Percentiles rank a stretch among this genome's conserved stretches.
Evolutionary conservation across 2,329 filamentous ascomycete species (phyloP).

Genomic region (Alternaria sp.): DNA sequence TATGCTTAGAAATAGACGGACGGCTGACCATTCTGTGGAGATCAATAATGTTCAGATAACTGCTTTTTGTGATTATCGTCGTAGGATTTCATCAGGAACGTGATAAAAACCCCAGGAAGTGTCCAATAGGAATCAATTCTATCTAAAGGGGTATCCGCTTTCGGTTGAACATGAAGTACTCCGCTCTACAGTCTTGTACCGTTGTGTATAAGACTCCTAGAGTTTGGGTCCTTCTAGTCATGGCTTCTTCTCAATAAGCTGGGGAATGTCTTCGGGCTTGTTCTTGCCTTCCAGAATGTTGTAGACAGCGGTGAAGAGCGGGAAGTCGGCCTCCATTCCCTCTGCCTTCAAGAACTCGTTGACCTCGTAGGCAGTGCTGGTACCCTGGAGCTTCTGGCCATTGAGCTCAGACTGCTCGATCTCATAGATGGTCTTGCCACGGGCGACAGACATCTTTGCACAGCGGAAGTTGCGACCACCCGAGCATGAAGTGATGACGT

Average conservation of each 20-base stretch:
- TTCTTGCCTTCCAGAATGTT: constrained; percentile 79
- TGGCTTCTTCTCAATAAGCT: constrained; percentile 59
- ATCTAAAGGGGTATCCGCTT: constrained; percentile 14
- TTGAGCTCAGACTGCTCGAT: constrained; percentile 91
- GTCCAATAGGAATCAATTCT: constrained; percentile 9
- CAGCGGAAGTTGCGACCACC: constrained; percentile 94
- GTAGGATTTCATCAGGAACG: neutral
- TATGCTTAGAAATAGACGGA: neutral
- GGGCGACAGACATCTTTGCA: constrained; percentile 85
- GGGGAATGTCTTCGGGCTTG: constrained; percentile 81
- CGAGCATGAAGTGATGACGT: constrained; percentile 92
- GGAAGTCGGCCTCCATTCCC: constrained; percentile 82
- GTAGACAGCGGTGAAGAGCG: constrained; percentile 89
- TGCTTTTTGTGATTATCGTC: neutral
- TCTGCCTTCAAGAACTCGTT: constrained; percentile 84
- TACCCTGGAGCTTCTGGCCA: constrained; percentile 96
- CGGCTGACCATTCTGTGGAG: neutral
- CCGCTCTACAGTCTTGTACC: neutral
- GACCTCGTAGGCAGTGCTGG: constrained; percentile 88
- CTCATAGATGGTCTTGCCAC: constrained; percentile 81
- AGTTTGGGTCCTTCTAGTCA: constrained; percentile 2
- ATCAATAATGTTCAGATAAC: neutral
- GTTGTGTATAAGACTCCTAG: neutral
- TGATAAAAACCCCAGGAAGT: neutral
- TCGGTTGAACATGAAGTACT: neutral